phyloP scores from a whole-genome alignment of 306 rosid genomes.

The Medicago arabica region DNA sequence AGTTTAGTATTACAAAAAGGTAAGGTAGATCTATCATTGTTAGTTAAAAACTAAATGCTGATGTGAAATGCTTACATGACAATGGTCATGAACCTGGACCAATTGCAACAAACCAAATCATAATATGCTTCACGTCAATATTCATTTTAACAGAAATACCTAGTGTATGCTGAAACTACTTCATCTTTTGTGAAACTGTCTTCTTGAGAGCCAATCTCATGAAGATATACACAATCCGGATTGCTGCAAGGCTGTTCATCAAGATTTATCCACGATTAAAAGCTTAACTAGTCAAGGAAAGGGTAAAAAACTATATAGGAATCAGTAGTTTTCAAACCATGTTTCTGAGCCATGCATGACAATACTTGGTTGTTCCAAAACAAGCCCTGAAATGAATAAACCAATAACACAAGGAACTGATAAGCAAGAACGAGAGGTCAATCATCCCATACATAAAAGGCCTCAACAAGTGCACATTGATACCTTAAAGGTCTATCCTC shows the following conservation, averaged over 20 bases:
- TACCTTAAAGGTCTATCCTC: constrained; percentile 92
- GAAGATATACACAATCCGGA: constrained; percentile 94
- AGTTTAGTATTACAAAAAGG: not conserved
- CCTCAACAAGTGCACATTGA: constrained; percentile 21
- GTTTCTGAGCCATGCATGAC: constrained; percentile 98
- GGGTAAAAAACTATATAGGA: constrained; percentile 15
- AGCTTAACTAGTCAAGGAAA: constrained; percentile 18
- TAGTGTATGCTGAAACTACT: constrained; percentile 85
- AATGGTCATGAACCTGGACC: constrained; percentile 35
- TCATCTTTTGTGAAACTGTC: constrained; percentile 99
- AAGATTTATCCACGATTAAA: constrained; percentile 33
- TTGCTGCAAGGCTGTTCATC: constrained; percentile 91
- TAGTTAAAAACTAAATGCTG: constrained; percentile 15
- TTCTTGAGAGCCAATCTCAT: constrained; percentile 87
- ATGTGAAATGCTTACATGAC: constrained; percentile 21
- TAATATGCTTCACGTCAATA: not conserved
- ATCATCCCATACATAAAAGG: constrained; percentile 23
- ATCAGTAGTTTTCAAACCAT: constrained; percentile 63
- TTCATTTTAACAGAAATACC: constrained; percentile 54
- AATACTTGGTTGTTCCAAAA: constrained; percentile 97
- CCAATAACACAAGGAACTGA: constrained; percentile 7
- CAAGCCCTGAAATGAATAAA: constrained; percentile 76
- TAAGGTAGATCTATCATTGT: not conserved
- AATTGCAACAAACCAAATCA: constrained; percentile 22
- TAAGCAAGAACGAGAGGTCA: constrained; percentile 15